These are phyloP conservation scores for Schizophyllum amplum DNA, from an alignment of 1,284 basidiomycete species.

Conservation along the genomic window DNA sequence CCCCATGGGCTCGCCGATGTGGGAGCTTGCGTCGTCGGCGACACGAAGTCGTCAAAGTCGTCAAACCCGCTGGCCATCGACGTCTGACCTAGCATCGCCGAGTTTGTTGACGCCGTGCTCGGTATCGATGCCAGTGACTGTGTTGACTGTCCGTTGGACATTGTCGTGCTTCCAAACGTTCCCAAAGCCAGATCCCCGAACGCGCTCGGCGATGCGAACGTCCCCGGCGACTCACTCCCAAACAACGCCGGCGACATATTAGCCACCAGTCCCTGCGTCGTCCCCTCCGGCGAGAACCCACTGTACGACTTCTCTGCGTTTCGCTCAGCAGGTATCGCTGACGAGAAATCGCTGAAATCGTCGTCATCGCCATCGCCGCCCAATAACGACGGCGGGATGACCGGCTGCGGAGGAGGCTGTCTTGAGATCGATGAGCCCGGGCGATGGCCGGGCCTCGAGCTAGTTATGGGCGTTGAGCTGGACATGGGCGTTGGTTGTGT, in stretches of 20 bases:
- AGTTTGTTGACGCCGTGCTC: conserved; percentile 11
- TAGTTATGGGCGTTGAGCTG: conserved; percentile 12
- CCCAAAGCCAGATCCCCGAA: neutral
- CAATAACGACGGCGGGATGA: neutral
- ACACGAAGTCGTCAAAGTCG: conserved; percentile 39
- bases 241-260: neutral
- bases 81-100: conserved; percentile 10
- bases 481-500: too few relatives aligned
- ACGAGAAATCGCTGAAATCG: conserved; percentile 31
- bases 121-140: conserved; percentile 6
- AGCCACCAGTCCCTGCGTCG: neutral
- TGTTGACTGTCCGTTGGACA: too few relatives aligned
- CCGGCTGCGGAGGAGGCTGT: conserved; percentile 2
- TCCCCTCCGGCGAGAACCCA: neutral
- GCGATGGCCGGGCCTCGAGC: neutral
- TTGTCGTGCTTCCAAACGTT: neutral
- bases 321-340: conserved; percentile 1
- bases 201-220: neutral
- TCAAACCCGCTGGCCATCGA: conserved; percentile 21
- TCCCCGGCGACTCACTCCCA: neutral
- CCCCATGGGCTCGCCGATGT: neutral
- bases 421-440: neutral
- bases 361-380: conserved; percentile 23
- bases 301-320: neutral
- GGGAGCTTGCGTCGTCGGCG: conserved; percentile 19